Conservation (phyloP, 2,329 filamentous ascomycete genomes). For the Epichloe scottii region DNA sequence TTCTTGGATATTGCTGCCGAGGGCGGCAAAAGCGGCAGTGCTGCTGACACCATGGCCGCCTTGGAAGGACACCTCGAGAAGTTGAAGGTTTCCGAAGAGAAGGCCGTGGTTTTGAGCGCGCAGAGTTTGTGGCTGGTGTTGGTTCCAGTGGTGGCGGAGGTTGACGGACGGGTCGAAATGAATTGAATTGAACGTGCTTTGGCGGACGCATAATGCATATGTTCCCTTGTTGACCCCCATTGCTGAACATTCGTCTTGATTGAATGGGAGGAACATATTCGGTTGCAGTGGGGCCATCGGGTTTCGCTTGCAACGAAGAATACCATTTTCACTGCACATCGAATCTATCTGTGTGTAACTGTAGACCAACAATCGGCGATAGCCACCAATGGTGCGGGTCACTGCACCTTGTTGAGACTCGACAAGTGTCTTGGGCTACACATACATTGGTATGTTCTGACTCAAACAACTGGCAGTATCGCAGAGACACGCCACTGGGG, state of each 20-base stretch:
- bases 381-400: slow-evolving; percentile 31
- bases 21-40: slow-evolving; percentile 9
- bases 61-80: slow-evolving; percentile 17
- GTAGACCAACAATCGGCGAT: not conserved
- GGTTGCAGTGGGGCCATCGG: no score
- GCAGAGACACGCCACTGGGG: slow-evolving; percentile 8
- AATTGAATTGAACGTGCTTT: not conserved
- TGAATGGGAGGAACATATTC: no score
- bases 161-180: not conserved
- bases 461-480: slow-evolving; percentile 15
- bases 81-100: slow-evolving; percentile 16
- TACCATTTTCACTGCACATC: no score
- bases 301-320: no score
- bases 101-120: slow-evolving; percentile 13
- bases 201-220: not conserved
- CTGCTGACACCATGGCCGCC: slow-evolving; percentile 12
- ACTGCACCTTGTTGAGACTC: slow-evolving; percentile 27
- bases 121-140: slow-evolving; percentile 26
- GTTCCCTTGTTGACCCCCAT: no score
- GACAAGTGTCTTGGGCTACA: slow-evolving; percentile 29
- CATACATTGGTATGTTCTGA: slow-evolving; percentile 12
- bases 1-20: slow-evolving; percentile 26
- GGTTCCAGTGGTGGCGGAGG: slow-evolving; percentile 1
- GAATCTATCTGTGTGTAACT: no score
- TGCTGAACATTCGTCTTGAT: not conserved